A percentile compares a stretch with the other conserved stretches of the same genome.
These are phyloP conservation scores for Scheffersomyces lignicola DNA, from an alignment of 1,139 yeast genomes.

Conservation along the genomic window DNA sequence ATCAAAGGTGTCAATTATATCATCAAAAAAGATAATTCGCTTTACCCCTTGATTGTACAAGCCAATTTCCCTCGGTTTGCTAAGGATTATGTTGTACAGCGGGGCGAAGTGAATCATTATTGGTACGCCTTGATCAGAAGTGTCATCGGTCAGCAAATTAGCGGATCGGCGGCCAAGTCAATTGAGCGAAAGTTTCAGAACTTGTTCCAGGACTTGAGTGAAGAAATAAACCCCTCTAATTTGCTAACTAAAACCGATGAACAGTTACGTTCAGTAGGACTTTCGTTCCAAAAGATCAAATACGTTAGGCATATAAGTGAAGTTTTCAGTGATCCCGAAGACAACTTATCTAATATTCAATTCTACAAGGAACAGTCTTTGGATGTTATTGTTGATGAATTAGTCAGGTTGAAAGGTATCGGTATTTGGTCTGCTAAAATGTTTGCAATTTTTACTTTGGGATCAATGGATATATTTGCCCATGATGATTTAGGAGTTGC, in stretches of 20 bases:
- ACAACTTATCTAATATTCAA: constrained; percentile 38
- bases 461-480: constrained; percentile 69
- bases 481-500: constrained; percentile 83
- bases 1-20: constrained; percentile 42
- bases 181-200: constrained; percentile 51
- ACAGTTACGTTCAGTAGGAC: constrained; percentile 60
- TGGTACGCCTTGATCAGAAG: constrained; percentile 42
- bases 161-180: constrained; percentile 78
- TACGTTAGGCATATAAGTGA: constrained; percentile 64
- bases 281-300: constrained; percentile 67
- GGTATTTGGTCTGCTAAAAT: constrained; percentile 92
- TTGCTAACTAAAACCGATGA: constrained; percentile 45
- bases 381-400: constrained; percentile 53
- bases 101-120: constrained; percentile 32
- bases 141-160: constrained; percentile 79
- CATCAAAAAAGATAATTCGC: constrained; percentile 42
- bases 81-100: constrained; percentile 17
- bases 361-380: constrained; percentile 37
- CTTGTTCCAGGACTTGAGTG: constrained; percentile 26
- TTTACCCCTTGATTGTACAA: constrained; percentile 34
- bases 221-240: constrained; percentile 53
- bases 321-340: constrained; percentile 45
- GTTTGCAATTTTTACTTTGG: constrained; percentile 74
- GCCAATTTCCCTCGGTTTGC: constrained; percentile 32
- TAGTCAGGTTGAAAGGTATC: constrained; percentile 70